Percentiles rank a stretch among this genome's conserved stretches.
phyloP scores from a whole-genome alignment of 2,329 filamentous ascomycete genomes.

The Rhynchosporium agropyri region DNA sequence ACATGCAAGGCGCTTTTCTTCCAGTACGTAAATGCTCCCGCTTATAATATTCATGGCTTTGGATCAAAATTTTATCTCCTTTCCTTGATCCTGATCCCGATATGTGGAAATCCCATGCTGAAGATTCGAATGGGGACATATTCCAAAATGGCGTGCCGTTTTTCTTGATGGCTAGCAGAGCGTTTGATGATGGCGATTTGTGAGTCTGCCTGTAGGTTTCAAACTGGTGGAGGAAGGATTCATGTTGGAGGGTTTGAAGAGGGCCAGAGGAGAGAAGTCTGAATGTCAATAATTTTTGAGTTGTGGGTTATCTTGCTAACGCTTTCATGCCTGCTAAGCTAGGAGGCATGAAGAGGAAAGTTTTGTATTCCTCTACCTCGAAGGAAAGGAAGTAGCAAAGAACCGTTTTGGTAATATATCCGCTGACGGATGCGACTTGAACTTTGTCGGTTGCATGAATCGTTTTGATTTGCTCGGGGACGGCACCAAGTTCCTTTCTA shows the following conservation, averaged over 20 bases:
- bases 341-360: conserved; percentile 3
- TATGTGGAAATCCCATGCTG: too few relatives aligned
- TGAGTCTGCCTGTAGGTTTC: conserved; percentile 21
- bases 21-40: not conserved
- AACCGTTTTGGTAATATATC: too few relatives aligned
- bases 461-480: too few relatives aligned
- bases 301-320: conserved; percentile 24
- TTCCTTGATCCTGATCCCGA: too few relatives aligned
- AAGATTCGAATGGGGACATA: conserved; percentile 3
- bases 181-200: conserved; percentile 23
- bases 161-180: conserved; percentile 16
- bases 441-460: too few relatives aligned
- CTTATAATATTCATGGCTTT: too few relatives aligned
- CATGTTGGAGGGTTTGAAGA: not conserved
- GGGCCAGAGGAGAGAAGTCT: not conserved
- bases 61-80: too few relatives aligned
- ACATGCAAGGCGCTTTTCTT: conserved; percentile 26
- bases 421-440: too few relatives aligned
- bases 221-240: conserved; percentile 16
- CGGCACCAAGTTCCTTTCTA: too few relatives aligned
- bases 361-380: not conserved
- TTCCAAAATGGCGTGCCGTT: conserved; percentile 18
- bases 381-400: too few relatives aligned
- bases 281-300: conserved; percentile 19
- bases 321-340: conserved; percentile 20